Evolutionary conservation across 148 eudicot genomes (phyloP).

Genomic region (Chenopodium quinoa): DNA sequence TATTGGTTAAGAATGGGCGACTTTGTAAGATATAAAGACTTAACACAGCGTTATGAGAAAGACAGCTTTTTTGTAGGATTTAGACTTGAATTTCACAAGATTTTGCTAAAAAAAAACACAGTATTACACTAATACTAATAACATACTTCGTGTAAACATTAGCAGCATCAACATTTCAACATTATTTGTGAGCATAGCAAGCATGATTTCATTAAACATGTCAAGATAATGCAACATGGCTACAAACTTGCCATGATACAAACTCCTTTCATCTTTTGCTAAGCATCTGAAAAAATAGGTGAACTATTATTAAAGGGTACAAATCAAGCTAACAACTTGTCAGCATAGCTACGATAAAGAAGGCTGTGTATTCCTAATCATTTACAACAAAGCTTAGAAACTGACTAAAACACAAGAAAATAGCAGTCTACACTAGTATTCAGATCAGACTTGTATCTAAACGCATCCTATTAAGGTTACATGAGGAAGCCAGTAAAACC

Average conservation of each 20-base stretch:
- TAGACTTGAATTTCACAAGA: too few species aligned
- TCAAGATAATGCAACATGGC: neutral
- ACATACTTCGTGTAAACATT: neutral
- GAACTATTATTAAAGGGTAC: neutral
- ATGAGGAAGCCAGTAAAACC: neutral
- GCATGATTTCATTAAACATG: neutral
- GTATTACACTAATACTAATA: too few species aligned
- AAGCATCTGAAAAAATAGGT: neutral
- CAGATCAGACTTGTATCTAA: conserved; percentile 1
- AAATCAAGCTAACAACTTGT: neutral
- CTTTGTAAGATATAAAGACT: neutral
- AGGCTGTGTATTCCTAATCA: conserved; percentile 28
- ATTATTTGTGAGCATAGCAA: neutral
- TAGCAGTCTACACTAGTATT: conserved; percentile 1
- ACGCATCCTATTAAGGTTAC: neutral
- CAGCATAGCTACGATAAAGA: neutral
- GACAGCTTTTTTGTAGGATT: too few species aligned
- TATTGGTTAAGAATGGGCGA: neutral
- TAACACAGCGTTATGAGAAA: too few species aligned
- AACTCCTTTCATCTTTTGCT: neutral
- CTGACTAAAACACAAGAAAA: conserved; percentile 4
- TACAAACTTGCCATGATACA: conserved; percentile 1
- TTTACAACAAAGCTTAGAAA: conserved; percentile 28
- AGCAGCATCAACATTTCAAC: neutral
- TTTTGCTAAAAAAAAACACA: too few species aligned